Percentiles rank a stretch among this genome's conserved stretches.
These are phyloP conservation scores for Umbelopsis sp. DNA, from an alignment of 192 early-diverging fungal genomes.

Conservation along the genomic window DNA sequence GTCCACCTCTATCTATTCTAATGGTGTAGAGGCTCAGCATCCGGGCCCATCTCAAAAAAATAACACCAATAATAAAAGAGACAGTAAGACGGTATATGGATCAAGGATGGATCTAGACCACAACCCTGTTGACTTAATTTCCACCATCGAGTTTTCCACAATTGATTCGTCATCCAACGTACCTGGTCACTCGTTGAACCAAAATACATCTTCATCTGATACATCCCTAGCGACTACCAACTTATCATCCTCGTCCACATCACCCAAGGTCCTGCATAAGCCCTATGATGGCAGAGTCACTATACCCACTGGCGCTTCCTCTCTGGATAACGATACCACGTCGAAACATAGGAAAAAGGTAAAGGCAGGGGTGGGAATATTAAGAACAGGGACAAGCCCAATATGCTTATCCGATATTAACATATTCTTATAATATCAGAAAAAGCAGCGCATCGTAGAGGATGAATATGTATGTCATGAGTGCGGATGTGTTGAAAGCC, in stretches of 20 bases:
- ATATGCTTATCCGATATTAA: too few relatives aligned
- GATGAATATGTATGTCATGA: conserved; percentile 52
- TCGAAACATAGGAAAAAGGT: conserved; percentile 17
- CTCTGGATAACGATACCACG: conserved; percentile 19
- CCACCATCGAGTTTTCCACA: neutral
- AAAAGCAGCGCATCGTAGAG: conserved; percentile 15
- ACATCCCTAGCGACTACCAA: neutral
- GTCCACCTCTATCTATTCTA: neutral
- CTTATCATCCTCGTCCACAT: neutral
- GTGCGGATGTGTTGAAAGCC: conserved; percentile 52
- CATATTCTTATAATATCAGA: neutral
- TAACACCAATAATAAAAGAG: neutral
- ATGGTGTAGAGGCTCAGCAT: neutral
- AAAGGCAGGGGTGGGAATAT: neutral
- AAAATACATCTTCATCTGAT: neutral
- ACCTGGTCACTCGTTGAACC: neutral
- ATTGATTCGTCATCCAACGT: neutral
- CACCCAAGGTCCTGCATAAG: neutral
- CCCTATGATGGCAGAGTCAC: neutral
- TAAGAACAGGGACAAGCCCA: too few relatives aligned
- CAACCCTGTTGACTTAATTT: neutral
- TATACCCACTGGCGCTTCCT: neutral
- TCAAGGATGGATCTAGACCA: neutral
- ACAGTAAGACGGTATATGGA: neutral
- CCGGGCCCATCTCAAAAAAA: neutral